Base-by-base conservation (phyloP, 257 asterid genomes). In the Salvia rosmarinus region DNA sequence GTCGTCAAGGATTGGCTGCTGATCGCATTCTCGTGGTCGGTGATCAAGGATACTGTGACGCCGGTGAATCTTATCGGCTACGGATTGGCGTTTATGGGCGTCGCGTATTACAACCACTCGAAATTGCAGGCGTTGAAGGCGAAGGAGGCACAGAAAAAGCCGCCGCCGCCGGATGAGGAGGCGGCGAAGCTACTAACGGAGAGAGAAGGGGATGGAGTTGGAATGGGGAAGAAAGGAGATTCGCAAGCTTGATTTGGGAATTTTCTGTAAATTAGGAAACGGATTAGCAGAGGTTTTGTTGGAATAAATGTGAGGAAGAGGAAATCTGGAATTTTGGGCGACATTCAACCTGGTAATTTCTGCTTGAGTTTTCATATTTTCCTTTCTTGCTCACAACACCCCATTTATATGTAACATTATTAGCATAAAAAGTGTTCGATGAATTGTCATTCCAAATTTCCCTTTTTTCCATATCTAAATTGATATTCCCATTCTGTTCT, bases 1-100 rank as follows among this genome's bases (percentile, higher is more conserved):
- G 94, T 89, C 0, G 90, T 87, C 1, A 89, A 87, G 58, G 96
- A 89, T 78, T 89, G 96, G 96, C 55, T 89, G 23, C 70, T 89
- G 61, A 89, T 89, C 6, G 96, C 96, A 0, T 89, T 89, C 57
- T 89, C 96, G 6, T 89, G 96, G 96, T 89, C 96, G 4, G 96
- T 89, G 81, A 89, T 89, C 19, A 89, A 89, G 84, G 96, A 89
- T 21, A 85, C 86, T 1, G 96, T 89, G 34, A 88, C 95, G 14
- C 79, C 86, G 9, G 10, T 88, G 70, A 88, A 88, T 32, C 35
- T 88, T 80, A n/a, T 84, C 21, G 96, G 96, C 0, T 89, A 89
- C 20, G 96, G 91, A 1, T 67, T 89, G 79, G 96, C 96, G 3
- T 89, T 89, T 56, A 16, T 87, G 61, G 96, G 93, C 0, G 96